Evolutionary conservation across 139 green algal genomes (phyloP), one percentile per base, ranked within the genome.

Genomic region (Nannochloris sp.): DNA sequence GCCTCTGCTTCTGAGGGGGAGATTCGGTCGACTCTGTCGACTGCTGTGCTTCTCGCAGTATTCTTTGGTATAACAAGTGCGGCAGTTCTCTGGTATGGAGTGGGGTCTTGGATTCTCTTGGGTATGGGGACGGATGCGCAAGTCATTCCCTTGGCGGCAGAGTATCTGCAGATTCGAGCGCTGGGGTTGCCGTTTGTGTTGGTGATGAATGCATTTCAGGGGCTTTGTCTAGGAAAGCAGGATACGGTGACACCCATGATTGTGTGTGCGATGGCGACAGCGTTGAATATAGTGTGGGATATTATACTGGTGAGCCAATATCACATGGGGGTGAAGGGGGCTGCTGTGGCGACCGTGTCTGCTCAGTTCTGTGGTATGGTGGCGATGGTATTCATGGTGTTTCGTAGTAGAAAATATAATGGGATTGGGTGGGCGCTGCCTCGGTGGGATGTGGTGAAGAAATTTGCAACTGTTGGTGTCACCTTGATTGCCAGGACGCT

Each of bases 221-320:
- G 80, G 1, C 73, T 67, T 23, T 90, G 78, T 74, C 66, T 90
- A 48, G 84, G 84, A 13, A 60, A 82, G 61, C 72, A 90, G 60
- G 82, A 91, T 65, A 65, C 80, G 8, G 61, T 67, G 20, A 84
- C 73, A 3, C 84, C 84, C 14, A 73, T 90, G 6, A 46, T 61
- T 37, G 75, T 89, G 48, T 72, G 72, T 6, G 25, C 50, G 4
- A 62, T 69, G 11, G 74, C 71, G 0, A 75, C 63, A 5, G 36
- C 80, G 2, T 48, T 85, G 3, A 88, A 88, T 51, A 23, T 84
- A 20, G 44, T 60, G 12, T 66, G 75, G 3, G 83, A 91, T 55
- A 53, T 79, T 3, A 66, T 78, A 11, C 62, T 85, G 0, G 71
- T 78, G 6, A 59, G 53, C 0, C 13, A 33, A 3, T 25, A 62